Conservation (phyloP, 139 green algal genomes). For the Pleodorina starrii region DNA sequence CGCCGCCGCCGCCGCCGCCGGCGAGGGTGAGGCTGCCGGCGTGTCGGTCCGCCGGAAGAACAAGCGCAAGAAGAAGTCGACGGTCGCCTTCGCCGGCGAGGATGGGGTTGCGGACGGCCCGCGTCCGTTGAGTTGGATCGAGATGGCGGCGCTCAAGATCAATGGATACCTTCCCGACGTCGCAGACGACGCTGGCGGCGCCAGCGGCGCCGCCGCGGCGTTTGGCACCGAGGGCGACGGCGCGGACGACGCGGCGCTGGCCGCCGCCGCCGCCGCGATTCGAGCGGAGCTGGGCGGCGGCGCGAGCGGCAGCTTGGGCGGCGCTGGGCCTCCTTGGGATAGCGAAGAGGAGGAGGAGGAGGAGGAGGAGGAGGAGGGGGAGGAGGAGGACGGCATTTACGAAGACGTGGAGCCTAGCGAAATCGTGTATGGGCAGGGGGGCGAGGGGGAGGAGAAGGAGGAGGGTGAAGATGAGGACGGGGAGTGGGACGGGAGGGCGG, state of each 20-base stretch:
- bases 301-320: not conserved
- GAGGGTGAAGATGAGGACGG: not conserved
- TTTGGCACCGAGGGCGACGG: not conserved
- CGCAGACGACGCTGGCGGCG: no score
- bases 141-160: not conserved
- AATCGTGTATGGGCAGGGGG: not conserved
- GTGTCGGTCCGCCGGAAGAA: not conserved
- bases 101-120: not conserved
- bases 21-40: not conserved
- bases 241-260: no score
- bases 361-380: not conserved
- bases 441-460: not conserved
- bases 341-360: conserved; percentile 12
- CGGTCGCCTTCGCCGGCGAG: not conserved
- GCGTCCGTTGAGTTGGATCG: not conserved
- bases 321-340: no score
- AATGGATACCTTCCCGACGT: no score
- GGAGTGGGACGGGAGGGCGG: not conserved
- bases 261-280: no score
- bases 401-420: not conserved
- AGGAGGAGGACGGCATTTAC: not conserved
- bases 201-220: no score
- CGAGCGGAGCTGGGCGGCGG: not conserved
- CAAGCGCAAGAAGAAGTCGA: not conserved
- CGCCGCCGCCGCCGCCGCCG: not conserved